A percentile compares a stretch with the other conserved stretches of the same genome.
phyloP scores from a whole-genome alignment of 2,329 filamentous ascomycete genomes.

The Tolypocladium tropicale region DNA sequence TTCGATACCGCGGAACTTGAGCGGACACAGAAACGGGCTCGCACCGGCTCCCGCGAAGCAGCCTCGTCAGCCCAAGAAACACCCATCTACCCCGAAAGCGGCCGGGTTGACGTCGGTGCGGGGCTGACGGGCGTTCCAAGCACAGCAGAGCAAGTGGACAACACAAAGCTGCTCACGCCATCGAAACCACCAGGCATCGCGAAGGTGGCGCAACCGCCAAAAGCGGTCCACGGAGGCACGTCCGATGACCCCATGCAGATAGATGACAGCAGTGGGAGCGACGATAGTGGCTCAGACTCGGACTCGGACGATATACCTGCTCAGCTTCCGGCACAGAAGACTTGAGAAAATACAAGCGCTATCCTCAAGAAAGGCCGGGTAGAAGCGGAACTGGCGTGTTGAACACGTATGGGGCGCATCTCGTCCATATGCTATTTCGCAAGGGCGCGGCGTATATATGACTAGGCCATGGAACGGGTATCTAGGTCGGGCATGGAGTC shows the following conservation, averaged over 20 bases:
- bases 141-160: constrained; percentile 25
- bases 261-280: constrained; percentile 2
- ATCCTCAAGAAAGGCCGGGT: too few relatives aligned
- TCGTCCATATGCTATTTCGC: not conserved
- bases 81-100: not conserved
- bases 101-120: constrained; percentile 20
- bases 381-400: too few relatives aligned
- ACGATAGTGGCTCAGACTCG: constrained; percentile 4
- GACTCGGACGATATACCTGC: constrained; percentile 20
- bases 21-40: not conserved
- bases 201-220: not conserved
- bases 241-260: constrained; percentile 15
- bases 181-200: constrained; percentile 10
- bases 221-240: constrained; percentile 6
- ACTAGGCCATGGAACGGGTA: not conserved
- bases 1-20: not conserved
- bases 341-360: not conserved
- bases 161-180: constrained; percentile 16
- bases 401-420: not conserved
- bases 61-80: not conserved
- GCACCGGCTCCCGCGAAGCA: not conserved
- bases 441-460: too few relatives aligned
- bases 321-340: not conserved
- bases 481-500: not conserved
- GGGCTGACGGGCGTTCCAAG: constrained; percentile 23